Evolutionary conservation across 139 green algal genomes (phyloP), one percentile per base, ranked within the genome.

Genomic region (Chlamydomonas applanata): DNA sequence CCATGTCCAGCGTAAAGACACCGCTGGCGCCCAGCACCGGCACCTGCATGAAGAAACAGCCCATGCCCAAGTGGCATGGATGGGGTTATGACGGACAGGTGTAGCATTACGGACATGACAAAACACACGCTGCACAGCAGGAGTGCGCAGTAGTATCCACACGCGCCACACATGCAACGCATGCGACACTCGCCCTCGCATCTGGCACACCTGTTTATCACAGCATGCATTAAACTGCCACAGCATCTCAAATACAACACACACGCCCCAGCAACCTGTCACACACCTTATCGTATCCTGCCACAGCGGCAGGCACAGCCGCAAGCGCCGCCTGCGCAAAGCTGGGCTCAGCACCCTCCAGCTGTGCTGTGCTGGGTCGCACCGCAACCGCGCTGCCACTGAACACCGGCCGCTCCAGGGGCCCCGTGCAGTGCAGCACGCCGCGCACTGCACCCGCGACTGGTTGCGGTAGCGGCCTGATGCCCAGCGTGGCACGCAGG

Each of bases 351-450:
- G 68, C 30, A 2, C 72, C 73, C 25, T 65, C 57, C 64, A 86
- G 46, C 75, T 78, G 40, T 3, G 71, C 11, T 63, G 19, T 4
- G 46, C n/a, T 25, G 25, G 36, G 45, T 2, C 46, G 45, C 27
- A 73, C 49, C 3, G 57, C 29, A 53, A 80, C 64, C 2, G 65
- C 63, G 56, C 70, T 73, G 74, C 90, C 90, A 33, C 85, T 92
- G 81, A 97, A 98, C 2, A 97, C 83, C 1, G 94, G 94, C 67
- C 91, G 82, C 73, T 98, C 94, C 44, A 98, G 87, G 1, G 93
- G 93, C 1, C 95, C 95, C 0, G 85, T 94, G 69, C 89, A 84
- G 79, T 98, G 91, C 74, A 99, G 75, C 71, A 91, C 83, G 16
- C 95, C 95, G 19, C 87, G 67, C 52, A 98, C 36, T 16, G 86